Evolutionary conservation across 2,329 filamentous ascomycete genomes (phyloP).

Genomic region (Apiospora phragmitis): DNA sequence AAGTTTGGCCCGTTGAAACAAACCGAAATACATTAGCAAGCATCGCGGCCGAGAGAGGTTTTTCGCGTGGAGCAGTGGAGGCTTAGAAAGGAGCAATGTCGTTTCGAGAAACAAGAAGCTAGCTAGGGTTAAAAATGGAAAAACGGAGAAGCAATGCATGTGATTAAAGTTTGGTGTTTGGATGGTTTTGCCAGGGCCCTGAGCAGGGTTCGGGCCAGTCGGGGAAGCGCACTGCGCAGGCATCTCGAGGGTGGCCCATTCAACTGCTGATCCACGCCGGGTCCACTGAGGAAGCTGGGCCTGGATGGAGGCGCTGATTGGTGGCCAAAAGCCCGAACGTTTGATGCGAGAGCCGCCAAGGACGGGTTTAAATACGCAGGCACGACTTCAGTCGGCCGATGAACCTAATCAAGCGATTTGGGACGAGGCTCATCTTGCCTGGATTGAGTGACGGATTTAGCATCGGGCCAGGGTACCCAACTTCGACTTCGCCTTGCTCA

Average conservation of each 20-base stretch:
- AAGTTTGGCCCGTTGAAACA: not conserved
- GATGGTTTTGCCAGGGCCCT: not conserved
- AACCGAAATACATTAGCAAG: not conserved
- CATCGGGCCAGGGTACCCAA: not conserved
- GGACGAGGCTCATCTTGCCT: not conserved
- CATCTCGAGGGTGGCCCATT: not conserved
- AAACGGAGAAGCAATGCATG: not conserved
- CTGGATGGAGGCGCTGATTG: not conserved
- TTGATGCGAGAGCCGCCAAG: not conserved
- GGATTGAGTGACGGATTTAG: not conserved
- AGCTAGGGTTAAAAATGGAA: not conserved
- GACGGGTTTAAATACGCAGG: not conserved
- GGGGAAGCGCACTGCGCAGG: too few relatives aligned
- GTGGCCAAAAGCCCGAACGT: not conserved
- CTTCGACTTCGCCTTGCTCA: not conserved
- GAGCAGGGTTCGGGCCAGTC: not conserved
- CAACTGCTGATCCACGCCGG: too few relatives aligned
- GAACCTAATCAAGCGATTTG: not conserved
- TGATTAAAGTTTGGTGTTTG: not conserved
- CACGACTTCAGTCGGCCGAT: not conserved
- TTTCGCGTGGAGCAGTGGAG: not conserved
- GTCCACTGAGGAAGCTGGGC: not conserved
- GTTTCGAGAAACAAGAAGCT: not conserved
- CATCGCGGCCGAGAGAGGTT: not conserved
- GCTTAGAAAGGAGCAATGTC: not conserved